Evolutionary conservation across 2,329 filamentous ascomycete genomes (phyloP).

Genomic region (Phialophora macrospora): DNA sequence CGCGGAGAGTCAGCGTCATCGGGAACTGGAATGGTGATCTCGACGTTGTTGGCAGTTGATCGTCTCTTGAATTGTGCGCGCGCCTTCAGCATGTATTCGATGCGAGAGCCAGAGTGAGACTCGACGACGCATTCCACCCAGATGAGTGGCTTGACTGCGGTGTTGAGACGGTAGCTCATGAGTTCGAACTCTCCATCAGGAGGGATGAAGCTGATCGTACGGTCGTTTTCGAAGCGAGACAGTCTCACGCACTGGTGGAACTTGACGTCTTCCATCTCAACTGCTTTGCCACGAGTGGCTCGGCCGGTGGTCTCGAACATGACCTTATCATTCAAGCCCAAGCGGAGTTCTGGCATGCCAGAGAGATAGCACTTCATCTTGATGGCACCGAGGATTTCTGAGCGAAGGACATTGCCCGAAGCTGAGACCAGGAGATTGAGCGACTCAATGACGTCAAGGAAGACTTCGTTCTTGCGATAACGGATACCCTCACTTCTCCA

Average conservation of each 20-base stretch:
- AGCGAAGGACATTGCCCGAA: conserved; percentile 92
- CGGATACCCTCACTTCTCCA: conserved; percentile 98
- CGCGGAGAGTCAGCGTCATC: conserved; percentile 95
- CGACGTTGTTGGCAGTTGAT: conserved; percentile 97
- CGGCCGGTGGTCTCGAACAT: conserved; percentile 99
- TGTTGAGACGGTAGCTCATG: conserved; percentile 99
- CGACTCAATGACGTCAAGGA: conserved; percentile 95
- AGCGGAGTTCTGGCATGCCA: conserved; percentile 92
- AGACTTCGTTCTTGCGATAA: conserved; percentile 99
- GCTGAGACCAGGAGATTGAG: conserved; percentile 93
- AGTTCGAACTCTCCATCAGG: conserved; percentile 98
- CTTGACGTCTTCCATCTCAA: conserved; percentile 99
- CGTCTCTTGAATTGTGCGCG: conserved; percentile 97
- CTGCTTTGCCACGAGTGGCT: conserved; percentile 91
- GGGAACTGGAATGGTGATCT: conserved; percentile 94
- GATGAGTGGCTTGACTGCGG: conserved; percentile 96
- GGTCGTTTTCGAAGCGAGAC: conserved; percentile 95
- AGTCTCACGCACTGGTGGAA: conserved; percentile 98
- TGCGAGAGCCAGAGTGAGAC: conserved; percentile 89
- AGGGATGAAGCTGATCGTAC: conserved; percentile 98
- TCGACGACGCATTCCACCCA: conserved; percentile 99
- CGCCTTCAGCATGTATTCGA: conserved; percentile 99
- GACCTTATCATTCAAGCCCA: conserved; percentile 97
- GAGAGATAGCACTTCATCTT: conserved; percentile 99
- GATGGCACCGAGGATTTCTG: conserved; percentile 93